Percentiles rank a stretch among this genome's conserved stretches.
phyloP scores from a whole-genome alignment of 345 rosid species.

The Mangifera indica region DNA sequence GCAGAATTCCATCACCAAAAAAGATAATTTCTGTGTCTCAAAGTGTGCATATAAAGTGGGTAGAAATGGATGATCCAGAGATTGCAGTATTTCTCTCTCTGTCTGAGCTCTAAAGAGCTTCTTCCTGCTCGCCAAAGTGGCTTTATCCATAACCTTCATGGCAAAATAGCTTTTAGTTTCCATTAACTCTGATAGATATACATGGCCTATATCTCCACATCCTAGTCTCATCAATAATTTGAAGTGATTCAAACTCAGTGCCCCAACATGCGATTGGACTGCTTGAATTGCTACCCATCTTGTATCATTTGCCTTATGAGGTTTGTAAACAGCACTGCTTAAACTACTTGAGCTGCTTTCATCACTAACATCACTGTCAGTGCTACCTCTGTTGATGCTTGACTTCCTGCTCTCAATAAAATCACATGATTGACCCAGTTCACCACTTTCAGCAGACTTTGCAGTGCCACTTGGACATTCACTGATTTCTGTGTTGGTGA shows the following conservation, averaged over 20 bases:
- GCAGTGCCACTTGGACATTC: slow-evolving; percentile 55
- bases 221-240: slow-evolving; percentile 58
- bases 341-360: slow-evolving; percentile 84
- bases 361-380: slow-evolving; percentile 83
- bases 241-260: slow-evolving; percentile 59
- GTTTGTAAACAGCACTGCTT: slow-evolving; percentile 63
- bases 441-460: slow-evolving; percentile 40
- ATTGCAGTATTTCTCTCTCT: slow-evolving; percentile 82
- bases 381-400: slow-evolving; percentile 71
- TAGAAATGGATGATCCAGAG: slow-evolving; percentile 86
- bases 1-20: slow-evolving; percentile 96
- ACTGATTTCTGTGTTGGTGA: slow-evolving; percentile 65
- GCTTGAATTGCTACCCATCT: slow-evolving; percentile 90
- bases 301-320: slow-evolving; percentile 81
- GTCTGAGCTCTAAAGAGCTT: slow-evolving; percentile 90
- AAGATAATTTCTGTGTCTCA: slow-evolving; percentile 73
- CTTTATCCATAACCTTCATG: slow-evolving; percentile 81
- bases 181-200: slow-evolving; percentile 72
- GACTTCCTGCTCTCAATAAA: slow-evolving; percentile 60
- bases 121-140: slow-evolving; percentile 67
- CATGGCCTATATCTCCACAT: slow-evolving; percentile 86
- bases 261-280: slow-evolving; percentile 46
- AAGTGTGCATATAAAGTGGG: slow-evolving; percentile 85
- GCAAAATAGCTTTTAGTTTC: slow-evolving; percentile 73
- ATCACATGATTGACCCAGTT: slow-evolving; percentile 40